Evolutionary conservation across 2,329 filamentous ascomycete species (phyloP).

Genomic region (Colletotrichum neosansevieriae): DNA sequence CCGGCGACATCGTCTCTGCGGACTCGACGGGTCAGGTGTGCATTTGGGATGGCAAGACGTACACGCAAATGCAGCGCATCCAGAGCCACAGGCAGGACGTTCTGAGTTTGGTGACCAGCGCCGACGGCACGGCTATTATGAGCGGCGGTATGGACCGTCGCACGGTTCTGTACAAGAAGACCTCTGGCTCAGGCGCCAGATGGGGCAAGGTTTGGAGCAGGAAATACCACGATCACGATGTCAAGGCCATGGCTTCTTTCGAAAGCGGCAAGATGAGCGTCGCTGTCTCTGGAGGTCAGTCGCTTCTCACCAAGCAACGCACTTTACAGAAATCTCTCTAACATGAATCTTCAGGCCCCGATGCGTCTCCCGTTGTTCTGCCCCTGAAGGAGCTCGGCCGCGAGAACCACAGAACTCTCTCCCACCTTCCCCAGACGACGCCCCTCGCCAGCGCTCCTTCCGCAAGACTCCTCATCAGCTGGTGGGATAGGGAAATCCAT

Average conservation of each 20-base stretch:
- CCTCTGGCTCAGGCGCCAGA: constrained; percentile 68
- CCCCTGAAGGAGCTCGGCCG: constrained; percentile 79
- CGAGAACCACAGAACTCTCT: constrained; percentile 85
- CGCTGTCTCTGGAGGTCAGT: constrained; percentile 86
- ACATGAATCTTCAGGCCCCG: constrained; percentile 68
- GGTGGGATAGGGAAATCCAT: constrained; percentile 90
- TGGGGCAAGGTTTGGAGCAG: constrained; percentile 92
- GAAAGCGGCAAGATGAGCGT: constrained; percentile 87
- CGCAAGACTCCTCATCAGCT: constrained; percentile 84
- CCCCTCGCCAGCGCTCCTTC: constrained; percentile 79
- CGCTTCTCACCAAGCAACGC: neutral
- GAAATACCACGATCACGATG: constrained; percentile 91
- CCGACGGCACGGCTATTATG: constrained; percentile 84
- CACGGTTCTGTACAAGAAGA: constrained; percentile 84
- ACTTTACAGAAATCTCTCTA: neutral
- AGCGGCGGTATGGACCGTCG: constrained; percentile 93
- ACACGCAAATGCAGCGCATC: constrained; percentile 87
- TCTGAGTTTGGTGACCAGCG: constrained; percentile 84
- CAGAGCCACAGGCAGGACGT: constrained; percentile 91
- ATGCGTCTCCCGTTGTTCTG: constrained; percentile 84
- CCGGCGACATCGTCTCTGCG: constrained; percentile 91
- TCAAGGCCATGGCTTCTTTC: constrained; percentile 93
- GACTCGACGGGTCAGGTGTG: constrained; percentile 95
- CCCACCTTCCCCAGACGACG: constrained; percentile 84
- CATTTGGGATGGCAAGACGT: constrained; percentile 94